Conservation (phyloP, 495 filamentous ascomycete species). For the Bryoglossum gracile region DNA sequence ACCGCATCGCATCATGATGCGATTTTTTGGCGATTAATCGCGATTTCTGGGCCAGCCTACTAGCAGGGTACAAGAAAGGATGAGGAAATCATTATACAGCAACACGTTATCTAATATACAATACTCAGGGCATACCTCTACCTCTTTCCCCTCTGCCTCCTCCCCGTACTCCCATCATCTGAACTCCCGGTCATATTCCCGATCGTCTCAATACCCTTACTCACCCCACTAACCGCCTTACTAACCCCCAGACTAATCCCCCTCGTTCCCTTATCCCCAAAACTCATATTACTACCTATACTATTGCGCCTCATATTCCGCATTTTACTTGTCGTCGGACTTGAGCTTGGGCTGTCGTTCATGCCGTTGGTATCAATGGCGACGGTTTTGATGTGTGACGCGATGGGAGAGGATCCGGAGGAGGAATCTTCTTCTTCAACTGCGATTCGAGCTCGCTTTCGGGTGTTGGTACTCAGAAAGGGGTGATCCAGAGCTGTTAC, state of each 20-base stretch:
- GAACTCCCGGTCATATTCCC: constrained; percentile 14
- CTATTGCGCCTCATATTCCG: constrained; percentile 13
- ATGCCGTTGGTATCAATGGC: not conserved
- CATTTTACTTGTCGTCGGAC: constrained; percentile 2
- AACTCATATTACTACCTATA: constrained; percentile 21
- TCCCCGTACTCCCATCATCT: constrained; percentile 10
- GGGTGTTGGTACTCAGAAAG: not conserved
- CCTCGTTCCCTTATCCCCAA: constrained; percentile 10
- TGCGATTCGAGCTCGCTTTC: constrained; percentile 9
- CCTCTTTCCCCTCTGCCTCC: constrained; percentile 10
- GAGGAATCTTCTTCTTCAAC: constrained; percentile 18
- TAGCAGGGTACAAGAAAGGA: too few relatives aligned
- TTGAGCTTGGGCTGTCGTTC: constrained; percentile 1
- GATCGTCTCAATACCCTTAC: constrained; percentile 10
- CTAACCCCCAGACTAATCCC: constrained; percentile 21
- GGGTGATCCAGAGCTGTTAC: not conserved
- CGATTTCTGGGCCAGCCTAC: too few relatives aligned
- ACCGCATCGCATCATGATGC: too few relatives aligned
- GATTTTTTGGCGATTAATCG: too few relatives aligned
- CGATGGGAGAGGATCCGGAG: constrained; percentile 13
- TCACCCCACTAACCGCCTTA: constrained; percentile 20
- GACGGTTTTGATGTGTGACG: constrained; percentile 4
- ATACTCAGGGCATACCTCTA: not conserved
- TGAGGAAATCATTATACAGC: too few relatives aligned
- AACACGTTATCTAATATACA: not conserved